Conservation (phyloP, 306 rosid species). For the Vigna hirtella region DNA sequence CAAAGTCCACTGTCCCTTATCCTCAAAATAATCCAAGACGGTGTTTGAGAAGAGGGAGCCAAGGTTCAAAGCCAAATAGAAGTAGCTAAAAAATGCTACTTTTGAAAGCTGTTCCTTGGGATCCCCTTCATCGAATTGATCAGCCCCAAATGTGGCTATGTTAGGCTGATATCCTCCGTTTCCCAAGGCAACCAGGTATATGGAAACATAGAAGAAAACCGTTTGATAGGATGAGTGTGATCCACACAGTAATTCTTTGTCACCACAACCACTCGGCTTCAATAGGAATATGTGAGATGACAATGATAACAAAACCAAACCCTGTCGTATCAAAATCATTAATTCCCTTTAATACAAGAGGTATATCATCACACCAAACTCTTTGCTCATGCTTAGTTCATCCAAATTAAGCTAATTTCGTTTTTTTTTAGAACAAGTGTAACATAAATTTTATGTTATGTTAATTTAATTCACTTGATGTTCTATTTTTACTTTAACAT, state of each 20-base stretch:
- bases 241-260: slow-evolving; percentile 56
- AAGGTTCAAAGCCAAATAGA: slow-evolving; percentile 16
- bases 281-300: slow-evolving; percentile 63
- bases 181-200: slow-evolving; percentile 76
- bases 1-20: slow-evolving; percentile 11
- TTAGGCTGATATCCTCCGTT: slow-evolving; percentile 88
- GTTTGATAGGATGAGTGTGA: slow-evolving; percentile 51
- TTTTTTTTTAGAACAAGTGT: no score
- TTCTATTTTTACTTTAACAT: not conserved
- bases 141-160: slow-evolving; percentile 88
- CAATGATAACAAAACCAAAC: slow-evolving; percentile 62
- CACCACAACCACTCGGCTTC: slow-evolving; percentile 74
- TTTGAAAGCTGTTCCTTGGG: slow-evolving; percentile 1
- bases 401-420: no score
- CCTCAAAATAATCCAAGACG: slow-evolving; percentile 8
- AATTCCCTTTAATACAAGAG: no score
- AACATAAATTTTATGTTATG: no score
- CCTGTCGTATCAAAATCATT: slow-evolving; percentile 49
- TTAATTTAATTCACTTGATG: no score
- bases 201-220: slow-evolving; percentile 63
- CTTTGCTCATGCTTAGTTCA: not conserved
- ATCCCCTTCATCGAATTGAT: slow-evolving; percentile 80
- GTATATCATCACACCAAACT: not conserved
- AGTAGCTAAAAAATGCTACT: slow-evolving; percentile 22
- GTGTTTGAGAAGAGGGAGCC: slow-evolving; percentile 19